A percentile compares a stretch with the other conserved stretches of the same genome.
phyloP scores from a whole-genome alignment of 2,329 filamentous ascomycete species.

The Calonectria honghensis region DNA sequence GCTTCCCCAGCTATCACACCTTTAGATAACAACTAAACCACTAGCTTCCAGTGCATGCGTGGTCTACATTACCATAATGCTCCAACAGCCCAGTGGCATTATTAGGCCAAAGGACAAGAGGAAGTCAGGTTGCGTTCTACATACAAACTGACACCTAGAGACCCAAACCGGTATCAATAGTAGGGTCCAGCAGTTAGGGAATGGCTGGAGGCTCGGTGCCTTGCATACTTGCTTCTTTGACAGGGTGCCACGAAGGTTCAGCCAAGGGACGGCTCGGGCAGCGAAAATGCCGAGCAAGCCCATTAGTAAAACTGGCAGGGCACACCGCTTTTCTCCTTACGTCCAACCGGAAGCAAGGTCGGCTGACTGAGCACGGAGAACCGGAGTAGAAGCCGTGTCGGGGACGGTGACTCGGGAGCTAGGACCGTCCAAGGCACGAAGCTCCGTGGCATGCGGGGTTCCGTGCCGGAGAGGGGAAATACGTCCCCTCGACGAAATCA shows the following conservation, averaged over 20 bases:
- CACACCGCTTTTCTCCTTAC: conserved; percentile 11
- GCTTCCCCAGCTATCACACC: not conserved
- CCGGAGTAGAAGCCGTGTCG: conserved; percentile 6
- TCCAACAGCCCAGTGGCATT: not conserved
- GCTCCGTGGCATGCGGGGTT: conserved; percentile 4
- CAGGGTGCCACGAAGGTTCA: not conserved
- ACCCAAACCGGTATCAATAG: not conserved
- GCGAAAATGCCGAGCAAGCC: not conserved
- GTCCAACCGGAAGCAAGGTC: not conserved
- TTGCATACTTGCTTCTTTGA: not conserved
- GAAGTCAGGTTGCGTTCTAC: not conserved
- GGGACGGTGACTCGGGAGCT: not conserved
- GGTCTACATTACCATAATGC: not conserved
- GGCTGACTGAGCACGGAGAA: not conserved
- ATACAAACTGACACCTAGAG: not conserved
- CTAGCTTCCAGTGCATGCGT: not conserved
- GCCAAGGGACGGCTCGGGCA: not conserved
- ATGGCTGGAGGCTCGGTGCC: not conserved
- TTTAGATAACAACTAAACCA: not conserved
- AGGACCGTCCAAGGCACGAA: not conserved
- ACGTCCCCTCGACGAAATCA: not conserved
- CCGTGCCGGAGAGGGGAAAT: conserved; percentile 2
- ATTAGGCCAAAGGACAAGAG: not conserved
- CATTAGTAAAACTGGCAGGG: not conserved
- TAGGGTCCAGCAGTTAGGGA: not conserved